A percentile compares a stretch with the other conserved stretches of the same genome.
These are phyloP conservation scores for Achaetomium macrosporum DNA, from an alignment of 2,329 filamentous ascomycete species.

Conservation along the genomic window DNA sequence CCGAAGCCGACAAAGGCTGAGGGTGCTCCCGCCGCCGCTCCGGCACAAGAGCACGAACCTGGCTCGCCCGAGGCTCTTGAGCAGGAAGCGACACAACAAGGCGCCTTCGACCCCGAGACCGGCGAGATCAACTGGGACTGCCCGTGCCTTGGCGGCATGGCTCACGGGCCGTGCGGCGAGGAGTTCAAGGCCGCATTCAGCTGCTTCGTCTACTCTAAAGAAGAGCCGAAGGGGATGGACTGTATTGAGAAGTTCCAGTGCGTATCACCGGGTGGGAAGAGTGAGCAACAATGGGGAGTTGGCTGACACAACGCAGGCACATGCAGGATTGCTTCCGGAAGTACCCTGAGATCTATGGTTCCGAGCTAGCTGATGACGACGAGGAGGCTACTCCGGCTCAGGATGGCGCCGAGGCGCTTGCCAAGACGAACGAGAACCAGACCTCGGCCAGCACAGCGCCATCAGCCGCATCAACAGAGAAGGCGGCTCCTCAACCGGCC, in stretches of 20 bases:
- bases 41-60: slow-evolving; percentile 11
- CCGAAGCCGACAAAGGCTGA: slow-evolving; percentile 24
- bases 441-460: not conserved
- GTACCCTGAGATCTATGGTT: slow-evolving; percentile 88
- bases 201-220: slow-evolving; percentile 93
- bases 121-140: slow-evolving; percentile 99
- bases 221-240: slow-evolving; percentile 96
- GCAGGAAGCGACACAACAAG: slow-evolving; percentile 77
- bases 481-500: not conserved
- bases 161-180: slow-evolving; percentile 88
- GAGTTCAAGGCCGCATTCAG: slow-evolving; percentile 94
- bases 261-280: slow-evolving; percentile 31
- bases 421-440: slow-evolving; percentile 13
- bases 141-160: slow-evolving; percentile 95
- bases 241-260: slow-evolving; percentile 98
- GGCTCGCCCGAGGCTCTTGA: slow-evolving; percentile 54
- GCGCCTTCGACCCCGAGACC: slow-evolving; percentile 95
- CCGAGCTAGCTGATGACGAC: slow-evolving; percentile 74
- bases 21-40: slow-evolving; percentile 18
- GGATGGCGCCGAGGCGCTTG: slow-evolving; percentile 17
- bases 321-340: slow-evolving; percentile 97
- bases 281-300: not conserved
- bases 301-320: slow-evolving; percentile 48
- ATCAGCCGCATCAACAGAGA: not conserved
- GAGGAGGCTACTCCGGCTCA: slow-evolving; percentile 29